Percentiles rank a stretch among this genome's conserved stretches.
These are phyloP conservation scores for Malassezia sp. DNA, from an alignment of 1,284 basidiomycete species.

Conservation along the genomic window DNA sequence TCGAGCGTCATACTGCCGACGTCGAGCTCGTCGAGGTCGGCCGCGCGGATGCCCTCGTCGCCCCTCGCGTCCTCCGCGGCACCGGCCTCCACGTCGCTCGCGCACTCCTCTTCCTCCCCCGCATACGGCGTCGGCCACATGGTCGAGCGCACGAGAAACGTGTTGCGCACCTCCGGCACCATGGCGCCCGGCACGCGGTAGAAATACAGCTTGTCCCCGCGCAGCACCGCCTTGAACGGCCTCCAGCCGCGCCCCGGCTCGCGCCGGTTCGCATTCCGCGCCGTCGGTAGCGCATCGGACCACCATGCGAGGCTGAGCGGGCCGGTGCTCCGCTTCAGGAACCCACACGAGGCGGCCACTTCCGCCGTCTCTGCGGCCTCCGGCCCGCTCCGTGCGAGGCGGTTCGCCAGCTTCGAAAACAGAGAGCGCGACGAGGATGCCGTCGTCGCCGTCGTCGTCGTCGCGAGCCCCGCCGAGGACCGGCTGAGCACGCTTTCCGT, in stretches of 20 bases:
- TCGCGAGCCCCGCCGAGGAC: no score
- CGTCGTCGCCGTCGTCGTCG: no score
- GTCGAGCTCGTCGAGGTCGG: background rate
- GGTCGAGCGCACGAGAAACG: conserved; percentile 8
- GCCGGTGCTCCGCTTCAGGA: conserved; percentile 14
- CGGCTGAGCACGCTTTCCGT: no score
- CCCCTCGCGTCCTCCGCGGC: background rate
- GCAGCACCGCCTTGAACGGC: conserved; percentile 38
- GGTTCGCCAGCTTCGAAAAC: no score
- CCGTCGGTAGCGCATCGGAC: conserved; percentile 3
- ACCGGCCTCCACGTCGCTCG: no score
- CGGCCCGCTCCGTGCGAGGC: no score
- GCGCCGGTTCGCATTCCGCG: background rate
- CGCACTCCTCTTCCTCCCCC: background rate
- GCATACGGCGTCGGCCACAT: conserved; percentile 7
- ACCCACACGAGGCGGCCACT: conserved; percentile 4
- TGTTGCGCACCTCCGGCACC: conserved; percentile 30
- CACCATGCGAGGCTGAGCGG: conserved; percentile 12
- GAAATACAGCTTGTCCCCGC: conserved; percentile 33
- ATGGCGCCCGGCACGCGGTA: conserved; percentile 38
- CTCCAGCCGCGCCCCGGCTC: conserved; percentile 36
- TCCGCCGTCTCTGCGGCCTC: no score
- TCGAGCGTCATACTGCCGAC: background rate
- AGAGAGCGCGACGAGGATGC: no score
- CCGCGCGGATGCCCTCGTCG: background rate